phyloP scores from a whole-genome alignment of 1,284 basidiomycete species.

The Cryptococcus maquisensis region DNA sequence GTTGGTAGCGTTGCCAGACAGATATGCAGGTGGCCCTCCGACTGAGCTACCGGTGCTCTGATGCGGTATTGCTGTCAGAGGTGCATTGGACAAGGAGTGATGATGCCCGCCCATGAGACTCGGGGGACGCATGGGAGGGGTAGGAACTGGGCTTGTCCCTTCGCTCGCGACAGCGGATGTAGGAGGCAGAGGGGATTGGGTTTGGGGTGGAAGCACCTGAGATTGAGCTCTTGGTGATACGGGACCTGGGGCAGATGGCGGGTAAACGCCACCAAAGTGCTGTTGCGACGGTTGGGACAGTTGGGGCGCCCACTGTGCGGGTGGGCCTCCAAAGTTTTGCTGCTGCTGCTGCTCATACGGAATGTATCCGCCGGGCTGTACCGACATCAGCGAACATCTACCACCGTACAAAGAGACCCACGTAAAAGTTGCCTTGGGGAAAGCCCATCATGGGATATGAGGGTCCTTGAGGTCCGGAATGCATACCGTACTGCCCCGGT shows the following conservation, averaged over 20 bases:
- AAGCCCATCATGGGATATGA: conserved; percentile 18
- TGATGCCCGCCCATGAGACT: conserved; percentile 28
- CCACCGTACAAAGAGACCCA: conserved; percentile 17
- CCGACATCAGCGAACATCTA: not conserved
- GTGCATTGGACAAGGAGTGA: conserved; percentile 24
- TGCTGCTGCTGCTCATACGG: conserved; percentile 27
- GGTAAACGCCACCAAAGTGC: not conserved
- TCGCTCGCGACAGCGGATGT: conserved; percentile 24
- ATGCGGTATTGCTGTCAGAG: conserved; percentile 23
- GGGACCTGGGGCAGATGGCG: conserved; percentile 6
- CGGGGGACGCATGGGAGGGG: conserved; percentile 36
- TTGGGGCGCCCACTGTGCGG: conserved; percentile 29
- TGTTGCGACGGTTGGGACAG: conserved; percentile 17
- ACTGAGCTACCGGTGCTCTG: too few relatives aligned
- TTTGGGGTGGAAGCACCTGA: conserved; percentile 9
- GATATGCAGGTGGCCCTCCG: conserved; percentile 21
- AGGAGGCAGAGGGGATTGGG: conserved; percentile 31
- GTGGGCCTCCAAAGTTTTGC: conserved; percentile 18
- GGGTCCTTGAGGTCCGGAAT: conserved; percentile 20
- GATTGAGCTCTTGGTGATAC: conserved; percentile 35
- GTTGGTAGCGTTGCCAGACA: conserved; percentile 34
- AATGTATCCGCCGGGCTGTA: conserved; percentile 17
- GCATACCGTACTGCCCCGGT: conserved; percentile 30
- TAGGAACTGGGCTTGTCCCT: conserved; percentile 33
- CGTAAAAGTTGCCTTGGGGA: conserved; percentile 31